Evolutionary conservation across 139 green algal genomes (phyloP).

Genomic region (Chlorella sorokiniana): DNA sequence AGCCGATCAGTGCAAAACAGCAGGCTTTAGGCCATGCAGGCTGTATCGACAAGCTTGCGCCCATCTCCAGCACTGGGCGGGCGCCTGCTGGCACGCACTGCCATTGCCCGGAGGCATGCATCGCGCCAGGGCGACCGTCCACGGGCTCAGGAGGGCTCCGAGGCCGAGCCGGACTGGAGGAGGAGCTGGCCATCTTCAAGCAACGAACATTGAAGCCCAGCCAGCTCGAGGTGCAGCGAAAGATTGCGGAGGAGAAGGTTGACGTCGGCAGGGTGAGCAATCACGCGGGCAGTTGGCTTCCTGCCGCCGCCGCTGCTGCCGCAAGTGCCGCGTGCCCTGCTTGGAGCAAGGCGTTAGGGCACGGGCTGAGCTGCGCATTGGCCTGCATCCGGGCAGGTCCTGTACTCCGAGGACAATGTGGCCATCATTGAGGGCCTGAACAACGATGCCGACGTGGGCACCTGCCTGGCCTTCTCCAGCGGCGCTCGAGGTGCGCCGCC

Average conservation of each 20-base stretch:
- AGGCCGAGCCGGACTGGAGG: conserved; percentile 16
- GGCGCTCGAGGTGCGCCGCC: conserved; percentile 41
- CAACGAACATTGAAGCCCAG: conserved; percentile 73
- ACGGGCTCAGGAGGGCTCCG: conserved; percentile 9
- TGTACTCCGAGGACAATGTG: conserved; percentile 66
- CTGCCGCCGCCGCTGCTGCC: not conserved
- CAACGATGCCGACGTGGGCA: conserved; percentile 82
- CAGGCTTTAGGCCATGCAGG: too few species aligned
- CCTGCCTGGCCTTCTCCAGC: conserved; percentile 77
- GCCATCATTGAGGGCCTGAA: conserved; percentile 86
- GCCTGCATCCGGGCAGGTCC: conserved; percentile 60
- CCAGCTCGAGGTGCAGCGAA: conserved; percentile 80
- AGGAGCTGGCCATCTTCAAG: conserved; percentile 84
- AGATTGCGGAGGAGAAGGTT: conserved; percentile 71
- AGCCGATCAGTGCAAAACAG: too few species aligned
- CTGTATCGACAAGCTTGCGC: not conserved
- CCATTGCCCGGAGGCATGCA: not conserved
- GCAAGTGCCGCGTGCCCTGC: not conserved
- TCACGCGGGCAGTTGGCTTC: not conserved
- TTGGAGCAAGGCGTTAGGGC: not conserved
- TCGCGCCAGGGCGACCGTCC: not conserved
- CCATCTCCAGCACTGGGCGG: not conserved
- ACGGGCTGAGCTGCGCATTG: not conserved
- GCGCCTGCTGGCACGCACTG: not conserved
- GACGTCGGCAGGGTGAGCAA: conserved; percentile 70